Evolutionary conservation across 1,139 yeast genomes (phyloP).

Genomic region (Magnusiomyces fungicola): DNA sequence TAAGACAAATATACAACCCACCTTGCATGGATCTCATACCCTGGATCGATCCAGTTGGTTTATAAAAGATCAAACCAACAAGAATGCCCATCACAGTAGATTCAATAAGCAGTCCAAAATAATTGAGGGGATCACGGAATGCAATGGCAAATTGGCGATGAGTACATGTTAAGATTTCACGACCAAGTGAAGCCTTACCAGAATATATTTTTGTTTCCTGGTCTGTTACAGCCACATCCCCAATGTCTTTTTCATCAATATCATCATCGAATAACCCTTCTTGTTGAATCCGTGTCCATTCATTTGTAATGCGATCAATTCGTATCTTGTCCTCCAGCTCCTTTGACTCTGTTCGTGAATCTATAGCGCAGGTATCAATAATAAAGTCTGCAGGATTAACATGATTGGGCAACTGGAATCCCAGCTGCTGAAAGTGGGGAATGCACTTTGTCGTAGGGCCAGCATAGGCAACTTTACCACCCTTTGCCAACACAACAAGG

Average conservation of each 20-base stretch:
- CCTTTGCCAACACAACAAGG: conserved; percentile 61
- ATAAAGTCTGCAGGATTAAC: conserved; percentile 58
- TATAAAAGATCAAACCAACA: conserved; percentile 71
- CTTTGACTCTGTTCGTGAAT: conserved; percentile 38
- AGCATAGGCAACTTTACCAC: conserved; percentile 55
- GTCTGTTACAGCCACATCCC: too few relatives aligned
- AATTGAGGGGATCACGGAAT: conserved; percentile 52
- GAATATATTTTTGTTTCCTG: conserved; percentile 1
- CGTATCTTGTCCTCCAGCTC: conserved; percentile 42
- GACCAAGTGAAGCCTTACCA: conserved; percentile 32
- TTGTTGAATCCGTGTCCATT: conserved; percentile 41
- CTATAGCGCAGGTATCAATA: conserved; percentile 66
- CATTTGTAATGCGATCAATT: conserved; percentile 40
- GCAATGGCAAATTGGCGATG: conserved; percentile 50
- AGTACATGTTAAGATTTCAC: conserved; percentile 51
- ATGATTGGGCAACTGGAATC: conserved; percentile 40
- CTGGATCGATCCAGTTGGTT: conserved; percentile 52
- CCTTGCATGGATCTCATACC: conserved; percentile 66
- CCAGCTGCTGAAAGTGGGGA: conserved; percentile 46
- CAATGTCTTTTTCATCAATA: too few relatives aligned
- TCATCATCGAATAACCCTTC: too few relatives aligned
- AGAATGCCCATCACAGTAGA: conserved; percentile 50
- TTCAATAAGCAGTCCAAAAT: conserved; percentile 48
- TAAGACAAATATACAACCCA: conserved; percentile 54
- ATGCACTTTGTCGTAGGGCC: conserved; percentile 45